Evolutionary conservation across 306 rosid species (phyloP), one percentile per base, ranked within the genome.

Genomic region (Cotoneaster glaucophyllus): DNA sequence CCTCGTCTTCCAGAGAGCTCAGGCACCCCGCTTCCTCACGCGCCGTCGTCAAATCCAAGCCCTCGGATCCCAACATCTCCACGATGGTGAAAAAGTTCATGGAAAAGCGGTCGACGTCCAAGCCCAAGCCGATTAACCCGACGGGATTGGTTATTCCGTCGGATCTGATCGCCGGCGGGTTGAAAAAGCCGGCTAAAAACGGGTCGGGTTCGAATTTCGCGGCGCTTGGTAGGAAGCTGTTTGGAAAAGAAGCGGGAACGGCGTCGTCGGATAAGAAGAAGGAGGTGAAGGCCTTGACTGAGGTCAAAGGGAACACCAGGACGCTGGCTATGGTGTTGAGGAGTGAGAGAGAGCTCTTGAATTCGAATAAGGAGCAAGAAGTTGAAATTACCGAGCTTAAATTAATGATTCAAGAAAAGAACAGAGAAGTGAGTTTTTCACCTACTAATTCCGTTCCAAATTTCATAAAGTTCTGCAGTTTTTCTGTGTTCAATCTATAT

Each of bases 301-400:
- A 95, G 77, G 98, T 92, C 39, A 95, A 87, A 77, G 89, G 78
- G 52, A 95, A 95, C 74, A 90, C 99, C 3, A 92, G 99, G 82
- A 92, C 99, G 0, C 79, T 95, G 69, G 96, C 97, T 1, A 92
- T 90, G 99, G 97, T 92, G 78, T 74, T 92, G 62, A 83, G 99
- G 69, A 95, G 99, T 52, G 99, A 95, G 87, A 85, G 99, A 77
- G 98, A 95, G 89, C 98, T 95, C 58, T 82, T 95, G 67, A 77
- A 70, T 79, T 24, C 76, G 64, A 89, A 87, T 50, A 95, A 95
- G 86, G 96, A 89, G 3, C 96, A 88, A 22, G 92, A 89, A 13
- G 50, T 34, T 34, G 91, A 90, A 78, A 87, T 92, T 59, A 32
- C 87, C 1, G 82, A 81, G 70, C 92, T 95, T 37, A 92, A 89